Base-by-base conservation (phyloP, 768 basidiomycete species). In the Symmetrospora coprosmae region DNA sequence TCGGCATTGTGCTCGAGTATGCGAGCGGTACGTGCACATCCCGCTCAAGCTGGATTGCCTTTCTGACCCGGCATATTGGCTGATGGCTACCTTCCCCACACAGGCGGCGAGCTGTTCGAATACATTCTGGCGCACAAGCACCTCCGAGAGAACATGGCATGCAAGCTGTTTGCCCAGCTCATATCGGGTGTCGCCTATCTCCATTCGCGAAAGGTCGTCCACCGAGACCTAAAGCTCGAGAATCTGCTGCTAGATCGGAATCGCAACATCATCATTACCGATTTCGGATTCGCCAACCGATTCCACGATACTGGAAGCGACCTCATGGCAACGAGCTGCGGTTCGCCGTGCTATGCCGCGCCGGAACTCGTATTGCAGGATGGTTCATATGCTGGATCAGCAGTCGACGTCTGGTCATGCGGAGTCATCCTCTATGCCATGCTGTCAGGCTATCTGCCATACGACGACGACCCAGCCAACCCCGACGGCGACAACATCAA, bases 401-500 rank as follows among this genome's bases (percentile, higher is more conserved):
- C 94, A 1, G 94, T 97, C 65, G 94, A 97, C 69, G 92, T 99
- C 70, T 99, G 89, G 89, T 84, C 82, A 33, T 94, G 89, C 65
- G 89, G 89, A 37, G 90, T 94, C 61, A 94, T 94, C 68, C 78
- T 94, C 4, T 94, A 94, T 70, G 90, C 89, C 61, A 94, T 94
- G 89, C 80, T 94, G 17, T 89, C 89, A 1, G 89, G 89, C 9
- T 92, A 92, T 70, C 83, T 94, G n/a, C 94, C 94, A 23, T 99
- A 96, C 73, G 94, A 97, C 73, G 94, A 97, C 73, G 94, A 99
- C 73, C 94, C 94, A 1, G 85, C 83, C 28, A 99, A 97, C 72
- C 94, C 94, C 3, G 94, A 97, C 58, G 94, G 94, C 61, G 92
- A 99, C 76, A 97, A 99, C 75, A 99, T 97, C 76, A 97, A 97